Conservation (phyloP, 331 rosid genomes). For the Spiraea crenata region DNA sequence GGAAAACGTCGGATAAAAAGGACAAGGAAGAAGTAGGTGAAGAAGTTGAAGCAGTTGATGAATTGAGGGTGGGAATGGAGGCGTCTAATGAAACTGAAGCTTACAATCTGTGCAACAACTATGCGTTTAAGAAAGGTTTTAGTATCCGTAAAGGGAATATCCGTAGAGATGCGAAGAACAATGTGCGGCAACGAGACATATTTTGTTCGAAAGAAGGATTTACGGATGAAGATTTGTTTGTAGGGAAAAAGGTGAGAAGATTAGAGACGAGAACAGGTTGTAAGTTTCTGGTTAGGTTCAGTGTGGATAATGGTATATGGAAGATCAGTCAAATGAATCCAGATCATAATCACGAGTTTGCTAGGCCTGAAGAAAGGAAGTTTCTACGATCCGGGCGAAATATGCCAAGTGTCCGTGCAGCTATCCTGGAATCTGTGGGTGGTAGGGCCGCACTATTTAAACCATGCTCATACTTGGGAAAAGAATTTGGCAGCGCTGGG, state of each 20-base stretch:
- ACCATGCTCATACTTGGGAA: not conserved
- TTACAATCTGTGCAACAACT: constrained; percentile 12
- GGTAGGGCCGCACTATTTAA: not conserved
- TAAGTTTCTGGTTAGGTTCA: constrained; percentile 17
- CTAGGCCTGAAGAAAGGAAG: constrained; percentile 14
- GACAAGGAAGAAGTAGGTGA: not conserved
- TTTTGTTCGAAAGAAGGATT: constrained; percentile 22
- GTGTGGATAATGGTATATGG: constrained; percentile 12
- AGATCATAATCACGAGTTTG: constrained; percentile 22
- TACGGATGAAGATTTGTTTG: not conserved
- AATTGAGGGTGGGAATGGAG: constrained; percentile 12
- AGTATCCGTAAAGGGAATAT: constrained; percentile 19
- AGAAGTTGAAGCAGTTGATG: not conserved
- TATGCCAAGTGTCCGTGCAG: not conserved
- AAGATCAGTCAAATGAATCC: constrained; percentile 12
- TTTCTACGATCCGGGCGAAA: constrained; percentile 9
- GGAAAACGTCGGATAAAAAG: not conserved
- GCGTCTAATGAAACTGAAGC: constrained; percentile 17
- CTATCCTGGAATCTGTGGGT: not conserved
- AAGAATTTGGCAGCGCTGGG: not conserved
- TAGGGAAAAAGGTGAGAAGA: constrained; percentile 3
- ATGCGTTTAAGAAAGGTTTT: constrained; percentile 16
- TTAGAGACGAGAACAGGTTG: constrained; percentile 18
- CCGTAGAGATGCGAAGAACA: constrained; percentile 9
- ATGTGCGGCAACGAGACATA: constrained; percentile 1